Evolutionary conservation across 2,329 filamentous ascomycete genomes (phyloP), one percentile per base, ranked within the genome.

Genomic region (Penicillium brevicompactum): DNA sequence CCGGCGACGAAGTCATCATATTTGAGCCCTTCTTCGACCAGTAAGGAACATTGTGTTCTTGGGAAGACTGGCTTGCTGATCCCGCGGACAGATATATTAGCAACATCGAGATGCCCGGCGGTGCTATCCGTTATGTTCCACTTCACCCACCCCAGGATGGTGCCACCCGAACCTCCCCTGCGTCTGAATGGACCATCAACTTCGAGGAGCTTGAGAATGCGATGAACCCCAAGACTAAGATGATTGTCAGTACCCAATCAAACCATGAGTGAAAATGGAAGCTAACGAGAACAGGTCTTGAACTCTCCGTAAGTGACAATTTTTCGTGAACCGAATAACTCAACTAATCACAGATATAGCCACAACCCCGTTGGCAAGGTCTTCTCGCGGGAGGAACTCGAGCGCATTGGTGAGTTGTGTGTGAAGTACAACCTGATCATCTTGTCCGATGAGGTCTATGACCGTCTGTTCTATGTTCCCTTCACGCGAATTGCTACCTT

Each of bases 11-110:
- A 75, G 94, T 97, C 62, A 97, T 99, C 63, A 84, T 99, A 53
- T 97, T 99, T 72, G 94, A 99, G 78, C 94, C 94, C 10, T 99
- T 97, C 78, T 99, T 97, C 72, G 94, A 99, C 76, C 94, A 99
- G 87, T 90, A 73, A 70, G 81, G 68, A 46, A 41, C 9, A 8
- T 18, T 2, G 3, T 45, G 51, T 8, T 49, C 34, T 11, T 34
- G 7, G 16, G 37, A 27, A 10, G 9, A 38, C 27, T 24, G 11
- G 14, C 8, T 34, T 49, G n/a, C 31, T 55, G 22, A 57, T 10
- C 30, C 18, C 10, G 24, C 10, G 8, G 10, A 43, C 31, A 86
- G 83, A 66, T 96, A 97, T 74, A 96, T 99, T 64, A 92, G 88
- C 80, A 99, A 99, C 76, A 97, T 99, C 61, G 90, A 97, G 75